phyloP scores from a whole-genome alignment of 495 filamentous ascomycete genomes.

The Aspergillus kassunensis region DNA sequence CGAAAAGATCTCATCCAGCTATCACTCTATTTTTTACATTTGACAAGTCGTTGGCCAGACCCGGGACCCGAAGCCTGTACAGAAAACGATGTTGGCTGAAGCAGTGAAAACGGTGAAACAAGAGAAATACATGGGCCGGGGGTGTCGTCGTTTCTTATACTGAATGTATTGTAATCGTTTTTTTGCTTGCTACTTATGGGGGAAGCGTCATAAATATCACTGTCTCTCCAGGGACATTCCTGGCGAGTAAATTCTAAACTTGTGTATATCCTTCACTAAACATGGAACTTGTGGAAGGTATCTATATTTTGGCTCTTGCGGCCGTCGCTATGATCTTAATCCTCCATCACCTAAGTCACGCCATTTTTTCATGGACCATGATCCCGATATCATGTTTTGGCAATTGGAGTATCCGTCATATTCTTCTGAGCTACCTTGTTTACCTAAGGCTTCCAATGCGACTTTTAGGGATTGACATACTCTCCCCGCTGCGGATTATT shows the following conservation, averaged over 20 bases:
- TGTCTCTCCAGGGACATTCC: background rate
- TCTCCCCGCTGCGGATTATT: slow-evolving; percentile 5
- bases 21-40: background rate
- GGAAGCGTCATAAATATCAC: background rate
- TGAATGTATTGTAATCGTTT: background rate
- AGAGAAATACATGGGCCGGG: too few species aligned
- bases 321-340: background rate
- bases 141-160: too few species aligned
- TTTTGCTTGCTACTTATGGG: background rate
- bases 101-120: background rate
- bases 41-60: background rate
- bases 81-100: background rate
- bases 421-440: slow-evolving; percentile 3
- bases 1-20: slow-evolving; percentile 7
- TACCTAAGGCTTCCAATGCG: slow-evolving; percentile 1
- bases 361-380: background rate
- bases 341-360: background rate
- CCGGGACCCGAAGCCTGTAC: background rate
- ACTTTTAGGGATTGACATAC: background rate
- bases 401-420: background rate
- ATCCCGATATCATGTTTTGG: background rate
- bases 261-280: background rate
- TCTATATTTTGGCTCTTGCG: background rate
- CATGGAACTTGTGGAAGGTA: background rate
- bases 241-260: background rate